Evolutionary conservation across 129 eudicot species (phyloP).

Genomic region (Logfia minima): DNA sequence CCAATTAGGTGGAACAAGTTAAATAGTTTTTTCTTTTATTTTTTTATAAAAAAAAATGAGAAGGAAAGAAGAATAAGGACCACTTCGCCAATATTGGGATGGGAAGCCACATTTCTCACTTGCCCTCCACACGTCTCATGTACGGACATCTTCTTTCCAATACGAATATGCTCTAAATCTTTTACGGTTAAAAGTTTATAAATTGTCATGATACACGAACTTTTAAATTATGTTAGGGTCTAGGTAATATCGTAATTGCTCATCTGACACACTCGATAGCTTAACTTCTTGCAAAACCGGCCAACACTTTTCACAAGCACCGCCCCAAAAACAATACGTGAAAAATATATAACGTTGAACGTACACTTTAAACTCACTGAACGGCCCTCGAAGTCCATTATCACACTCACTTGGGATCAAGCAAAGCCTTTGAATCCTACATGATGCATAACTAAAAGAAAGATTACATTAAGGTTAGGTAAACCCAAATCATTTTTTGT

Average conservation of each 20-base stretch:
- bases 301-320: no score
- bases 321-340: no score
- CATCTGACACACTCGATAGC: no score
- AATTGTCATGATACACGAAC: not conserved
- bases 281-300: no score
- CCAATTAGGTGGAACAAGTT: conserved; percentile 30
- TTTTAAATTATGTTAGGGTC: not conserved
- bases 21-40: not conserved
- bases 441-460: no score
- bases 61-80: not conserved
- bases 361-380: no score
- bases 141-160: conserved; percentile 23
- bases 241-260: no score
- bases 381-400: not conserved
- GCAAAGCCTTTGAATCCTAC: not conserved
- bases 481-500: no score
- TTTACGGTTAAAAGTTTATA: not conserved
- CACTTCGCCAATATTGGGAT: conserved; percentile 14
- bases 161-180: conserved; percentile 8
- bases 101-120: conserved; percentile 47
- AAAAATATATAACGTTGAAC: no score
- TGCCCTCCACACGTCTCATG: conserved; percentile 32
- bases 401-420: not conserved
- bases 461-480: no score
- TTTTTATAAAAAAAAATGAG: not conserved